A percentile compares a stretch with the other conserved stretches of the same genome.
Evolutionary conservation across 306 rosid species (phyloP).

Genomic region (Psophocarpus tetragonolobus): DNA sequence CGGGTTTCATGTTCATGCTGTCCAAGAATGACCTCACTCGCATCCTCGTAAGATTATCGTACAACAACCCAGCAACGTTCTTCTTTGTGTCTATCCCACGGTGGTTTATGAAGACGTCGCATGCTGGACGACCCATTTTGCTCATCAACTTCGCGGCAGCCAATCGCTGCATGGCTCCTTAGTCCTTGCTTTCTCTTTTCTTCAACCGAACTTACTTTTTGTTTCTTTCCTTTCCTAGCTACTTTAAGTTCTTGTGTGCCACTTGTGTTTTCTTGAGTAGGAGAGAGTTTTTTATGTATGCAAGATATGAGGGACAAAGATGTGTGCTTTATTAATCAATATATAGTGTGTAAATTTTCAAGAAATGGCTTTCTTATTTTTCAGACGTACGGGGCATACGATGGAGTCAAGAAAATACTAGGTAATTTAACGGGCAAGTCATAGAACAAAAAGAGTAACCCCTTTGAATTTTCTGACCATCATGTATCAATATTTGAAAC

Average conservation of each 20-base stretch:
- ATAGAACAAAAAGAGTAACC: slow-evolving; percentile 15
- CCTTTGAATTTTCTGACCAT: slow-evolving; percentile 36
- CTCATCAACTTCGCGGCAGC: slow-evolving; percentile 31
- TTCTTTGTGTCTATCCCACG: slow-evolving; percentile 82
- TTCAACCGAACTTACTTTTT: no score
- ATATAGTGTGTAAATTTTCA: slow-evolving; percentile 12
- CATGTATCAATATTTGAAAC: neutral
- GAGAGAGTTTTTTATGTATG: neutral
- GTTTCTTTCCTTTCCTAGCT: neutral
- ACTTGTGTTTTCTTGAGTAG: neutral
- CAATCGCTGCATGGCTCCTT: slow-evolving; percentile 73
- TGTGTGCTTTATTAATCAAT: neutral
- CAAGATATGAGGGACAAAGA: neutral
- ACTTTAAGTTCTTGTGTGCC: neutral
- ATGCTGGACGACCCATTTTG: slow-evolving; percentile 20
- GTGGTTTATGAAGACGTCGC: slow-evolving; percentile 85
- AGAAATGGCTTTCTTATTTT: neutral
- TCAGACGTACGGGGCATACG: neutral
- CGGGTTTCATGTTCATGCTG: slow-evolving; percentile 83
- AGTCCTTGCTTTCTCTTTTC: no score
- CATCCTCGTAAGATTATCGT: slow-evolving; percentile 43
- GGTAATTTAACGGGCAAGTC: slow-evolving; percentile 26
- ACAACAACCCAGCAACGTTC: slow-evolving; percentile 66
- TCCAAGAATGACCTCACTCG: slow-evolving; percentile 58
- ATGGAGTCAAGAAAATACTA: slow-evolving; percentile 24